Evolutionary conservation across 768 basidiomycete species (phyloP).

Genomic region (Hirschioporus abietinus): DNA sequence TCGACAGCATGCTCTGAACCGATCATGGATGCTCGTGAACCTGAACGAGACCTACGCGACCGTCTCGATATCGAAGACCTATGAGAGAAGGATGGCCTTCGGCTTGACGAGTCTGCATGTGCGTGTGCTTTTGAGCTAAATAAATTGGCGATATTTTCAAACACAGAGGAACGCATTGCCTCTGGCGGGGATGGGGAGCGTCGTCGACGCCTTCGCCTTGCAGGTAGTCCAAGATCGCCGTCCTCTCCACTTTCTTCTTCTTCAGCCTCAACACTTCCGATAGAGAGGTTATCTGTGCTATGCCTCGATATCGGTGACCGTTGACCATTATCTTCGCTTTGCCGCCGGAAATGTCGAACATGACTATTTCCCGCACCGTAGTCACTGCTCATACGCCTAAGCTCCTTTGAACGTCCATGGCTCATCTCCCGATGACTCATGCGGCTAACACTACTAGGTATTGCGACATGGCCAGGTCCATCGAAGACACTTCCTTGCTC

Average conservation of each 20-base stretch:
- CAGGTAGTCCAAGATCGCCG: slow-evolving; percentile 22
- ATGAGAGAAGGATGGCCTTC: slow-evolving; percentile 53
- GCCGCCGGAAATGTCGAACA: slow-evolving; percentile 5
- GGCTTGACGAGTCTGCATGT: slow-evolving; percentile 19
- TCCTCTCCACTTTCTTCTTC: slow-evolving; percentile 27
- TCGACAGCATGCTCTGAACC: slow-evolving; percentile 56
- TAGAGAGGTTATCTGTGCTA: slow-evolving; percentile 35
- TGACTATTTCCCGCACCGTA: neutral
- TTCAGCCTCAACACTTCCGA: slow-evolving; percentile 30
- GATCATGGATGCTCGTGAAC: slow-evolving; percentile 37
- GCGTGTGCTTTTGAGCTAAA: slow-evolving; percentile 44
- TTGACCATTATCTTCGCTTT: slow-evolving; percentile 30
- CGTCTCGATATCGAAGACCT: slow-evolving; percentile 48
- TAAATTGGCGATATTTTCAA: slow-evolving; percentile 63
- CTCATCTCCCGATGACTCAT: slow-evolving; percentile 50
- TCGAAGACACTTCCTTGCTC: slow-evolving; percentile 51
- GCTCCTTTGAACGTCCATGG: slow-evolving; percentile 3
- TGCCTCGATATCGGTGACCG: slow-evolving; percentile 31
- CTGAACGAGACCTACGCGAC: slow-evolving; percentile 41
- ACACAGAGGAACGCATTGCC: slow-evolving; percentile 36
- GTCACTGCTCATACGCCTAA: slow-evolving; percentile 10
- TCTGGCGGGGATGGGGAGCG: slow-evolving; percentile 16
- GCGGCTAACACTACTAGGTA: slow-evolving; percentile 75
- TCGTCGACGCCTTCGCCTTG: slow-evolving; percentile 18
- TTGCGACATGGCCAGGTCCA: slow-evolving; percentile 56